Evolutionary conservation across 805 yeast species (phyloP).

Genomic region (Tetrapisispora phaffii): DNA sequence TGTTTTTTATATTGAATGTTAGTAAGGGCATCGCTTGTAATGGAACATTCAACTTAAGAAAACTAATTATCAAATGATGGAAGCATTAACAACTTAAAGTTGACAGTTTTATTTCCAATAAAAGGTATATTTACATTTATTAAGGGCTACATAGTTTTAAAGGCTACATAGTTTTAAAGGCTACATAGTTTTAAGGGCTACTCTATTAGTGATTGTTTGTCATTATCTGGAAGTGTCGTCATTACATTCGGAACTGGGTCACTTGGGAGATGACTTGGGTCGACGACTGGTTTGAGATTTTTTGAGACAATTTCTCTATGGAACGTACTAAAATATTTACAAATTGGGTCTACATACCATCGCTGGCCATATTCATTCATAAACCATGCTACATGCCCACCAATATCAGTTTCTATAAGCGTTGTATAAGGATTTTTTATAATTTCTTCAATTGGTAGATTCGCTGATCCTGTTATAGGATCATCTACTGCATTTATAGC

Average conservation of each 20-base stretch:
- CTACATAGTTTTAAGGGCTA: neutral
- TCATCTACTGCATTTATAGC: conserved; percentile 63
- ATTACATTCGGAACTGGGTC: neutral
- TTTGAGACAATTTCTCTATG: conserved; percentile 24
- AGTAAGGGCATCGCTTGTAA: neutral
- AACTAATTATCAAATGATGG: too few species aligned
- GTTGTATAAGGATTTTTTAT: conserved; percentile 48
- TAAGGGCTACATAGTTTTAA: too few species aligned
- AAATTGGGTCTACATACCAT: conserved; percentile 53
- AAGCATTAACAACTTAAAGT: too few species aligned
- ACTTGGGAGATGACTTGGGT: neutral
- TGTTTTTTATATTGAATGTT: too few species aligned
- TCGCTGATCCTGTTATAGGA: conserved; percentile 51
- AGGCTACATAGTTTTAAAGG: too few species aligned
- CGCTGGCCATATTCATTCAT: conserved; percentile 42
- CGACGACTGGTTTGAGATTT: conserved; percentile 9
- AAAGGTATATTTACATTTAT: too few species aligned
- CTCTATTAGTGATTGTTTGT: neutral
- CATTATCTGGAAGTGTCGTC: neutral
- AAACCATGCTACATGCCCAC: conserved; percentile 83
- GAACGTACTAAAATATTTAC: conserved; percentile 33
- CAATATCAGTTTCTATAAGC: conserved; percentile 51
- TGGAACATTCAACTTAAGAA: too few species aligned
- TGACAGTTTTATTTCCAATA: too few species aligned
- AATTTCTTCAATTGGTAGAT: conserved; percentile 45